A percentile compares a stretch with the other conserved stretches of the same genome.
Conservation (phyloP, 2,329 filamentous ascomycete species). For the Fusarium pilosicola region DNA sequence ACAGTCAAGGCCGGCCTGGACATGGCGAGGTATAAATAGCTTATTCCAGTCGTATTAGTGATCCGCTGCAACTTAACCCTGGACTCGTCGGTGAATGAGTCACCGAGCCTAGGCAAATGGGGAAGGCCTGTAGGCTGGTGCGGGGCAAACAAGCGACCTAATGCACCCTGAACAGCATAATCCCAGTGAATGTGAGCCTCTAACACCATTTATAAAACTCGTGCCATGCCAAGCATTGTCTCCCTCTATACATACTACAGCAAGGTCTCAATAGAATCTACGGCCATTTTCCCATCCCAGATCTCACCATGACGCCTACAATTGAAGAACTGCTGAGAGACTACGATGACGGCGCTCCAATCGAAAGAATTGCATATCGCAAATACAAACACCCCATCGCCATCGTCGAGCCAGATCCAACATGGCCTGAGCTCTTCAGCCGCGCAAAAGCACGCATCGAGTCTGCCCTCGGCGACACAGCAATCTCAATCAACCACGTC, state of each 20-base stretch:
- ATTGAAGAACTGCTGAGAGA: slow-evolving; percentile 38
- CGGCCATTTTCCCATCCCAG: neutral
- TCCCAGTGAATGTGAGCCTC: neutral
- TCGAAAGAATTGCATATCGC: slow-evolving; percentile 34
- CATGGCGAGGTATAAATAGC: no score
- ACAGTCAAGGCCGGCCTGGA: accelerated
- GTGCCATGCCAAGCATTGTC: neutral
- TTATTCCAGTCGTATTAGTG: no score
- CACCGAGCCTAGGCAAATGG: neutral
- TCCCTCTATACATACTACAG: no score
- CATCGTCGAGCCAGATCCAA: slow-evolving; percentile 51
- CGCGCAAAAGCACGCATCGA: slow-evolving; percentile 48
- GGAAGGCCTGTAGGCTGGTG: neutral
- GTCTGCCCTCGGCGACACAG: slow-evolving; percentile 48
- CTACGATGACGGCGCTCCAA: no score
- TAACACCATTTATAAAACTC: neutral
- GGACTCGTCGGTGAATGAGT: neutral
- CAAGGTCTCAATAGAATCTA: accelerated
- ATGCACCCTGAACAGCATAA: neutral
- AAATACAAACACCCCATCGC: slow-evolving; percentile 36
- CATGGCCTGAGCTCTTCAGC: slow-evolving; percentile 50
- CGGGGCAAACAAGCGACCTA: neutral
- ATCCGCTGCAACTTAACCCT: accelerated
- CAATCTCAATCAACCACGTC: slow-evolving; percentile 55
- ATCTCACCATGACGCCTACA: slow-evolving; percentile 33